Evolutionary conservation across 1,284 basidiomycete genomes (phyloP).

Genomic region (Rugosomyces carneus): DNA sequence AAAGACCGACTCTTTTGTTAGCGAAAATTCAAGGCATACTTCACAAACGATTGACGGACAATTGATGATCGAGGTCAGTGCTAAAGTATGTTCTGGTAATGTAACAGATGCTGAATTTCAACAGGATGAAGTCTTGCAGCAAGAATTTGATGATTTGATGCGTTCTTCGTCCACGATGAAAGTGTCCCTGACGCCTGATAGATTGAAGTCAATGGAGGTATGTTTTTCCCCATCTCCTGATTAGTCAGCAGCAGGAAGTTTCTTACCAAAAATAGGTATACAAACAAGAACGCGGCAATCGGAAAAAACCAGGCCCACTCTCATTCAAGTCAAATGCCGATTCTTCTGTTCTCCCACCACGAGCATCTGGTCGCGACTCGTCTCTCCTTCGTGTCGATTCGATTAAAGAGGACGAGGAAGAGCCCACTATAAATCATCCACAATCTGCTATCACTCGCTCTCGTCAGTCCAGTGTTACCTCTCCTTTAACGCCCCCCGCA

Average conservation of each 20-base stretch:
- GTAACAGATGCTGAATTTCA: slow-evolving; percentile 13
- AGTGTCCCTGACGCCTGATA: slow-evolving; percentile 90
- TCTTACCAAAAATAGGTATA: slow-evolving; percentile 40
- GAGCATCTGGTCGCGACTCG: slow-evolving; percentile 33
- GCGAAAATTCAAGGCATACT: slow-evolving; percentile 38
- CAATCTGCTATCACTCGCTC: slow-evolving; percentile 16
- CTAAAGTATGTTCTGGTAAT: neutral
- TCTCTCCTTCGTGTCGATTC: slow-evolving; percentile 55
- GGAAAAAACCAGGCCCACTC: slow-evolving; percentile 28
- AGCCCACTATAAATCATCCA: slow-evolving; percentile 23
- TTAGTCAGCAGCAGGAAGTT: slow-evolving; percentile 27
- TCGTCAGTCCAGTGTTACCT: slow-evolving; percentile 30
- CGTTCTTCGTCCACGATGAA: slow-evolving; percentile 86
- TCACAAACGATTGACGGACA: slow-evolving; percentile 19
- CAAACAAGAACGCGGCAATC: slow-evolving; percentile 53
- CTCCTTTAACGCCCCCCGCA: slow-evolving; percentile 21
- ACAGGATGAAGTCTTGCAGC: slow-evolving; percentile 49
- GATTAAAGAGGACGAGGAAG: slow-evolving; percentile 48
- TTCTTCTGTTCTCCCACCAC: slow-evolving; percentile 27
- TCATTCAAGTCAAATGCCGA: slow-evolving; percentile 31
- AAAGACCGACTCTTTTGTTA: slow-evolving; percentile 47
- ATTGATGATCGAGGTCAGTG: slow-evolving; percentile 21
- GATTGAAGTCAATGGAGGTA: slow-evolving; percentile 88
- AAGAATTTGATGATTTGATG: slow-evolving; percentile 90
- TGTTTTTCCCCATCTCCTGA: slow-evolving; percentile 21